Base-by-base conservation (phyloP, 306 rosid genomes). In the Cucumis melo region DNA sequence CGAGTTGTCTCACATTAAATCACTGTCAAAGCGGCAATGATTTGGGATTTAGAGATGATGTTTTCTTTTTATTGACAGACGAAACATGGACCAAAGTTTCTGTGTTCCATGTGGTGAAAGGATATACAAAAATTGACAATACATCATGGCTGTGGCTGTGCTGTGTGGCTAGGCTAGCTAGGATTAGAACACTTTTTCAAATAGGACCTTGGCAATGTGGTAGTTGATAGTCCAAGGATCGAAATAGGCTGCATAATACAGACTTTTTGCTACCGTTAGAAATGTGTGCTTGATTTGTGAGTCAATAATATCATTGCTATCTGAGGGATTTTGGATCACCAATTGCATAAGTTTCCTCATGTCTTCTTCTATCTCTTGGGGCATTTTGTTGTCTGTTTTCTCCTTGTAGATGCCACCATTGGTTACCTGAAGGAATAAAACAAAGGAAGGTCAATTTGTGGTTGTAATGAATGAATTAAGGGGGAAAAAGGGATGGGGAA, bases 201-300 rank as follows among this genome's bases (percentile, higher is more conserved):
- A 95, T 62, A 95, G 92, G 59, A 92, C 97, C 88, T 87, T 86
- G 44, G 87, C 85, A 38, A 92, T 84, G 82, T 95, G 99, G 80
- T 78, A 77, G 83, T 84, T 85, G 78, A 85, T 83, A 42, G 95
- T 89, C 78, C 82, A 83, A 72, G 87, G 76, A 71, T 95, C 92
- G 78, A 79, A 86, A 71, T 81, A 86, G 16, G 96, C 91, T 56
- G 83, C 74, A 82, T 95, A 95, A 80, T 88, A 90, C 71, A 86
- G 83, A 82, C 90, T 87, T 80, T 88, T 89, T 0, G 91, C 92
- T 55, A 95, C 87, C 2, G 74, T 59, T 24, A 95, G 90, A 80
- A 92, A 92, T 70, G 84, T 86, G 54, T 90, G 86, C 88, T 95
- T 90, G 81, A 91, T 80, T 1, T 78, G 80, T 27, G 87, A 87